Conservation (phyloP, 495 filamentous ascomycete species). For the Xylaria scruposa region DNA sequence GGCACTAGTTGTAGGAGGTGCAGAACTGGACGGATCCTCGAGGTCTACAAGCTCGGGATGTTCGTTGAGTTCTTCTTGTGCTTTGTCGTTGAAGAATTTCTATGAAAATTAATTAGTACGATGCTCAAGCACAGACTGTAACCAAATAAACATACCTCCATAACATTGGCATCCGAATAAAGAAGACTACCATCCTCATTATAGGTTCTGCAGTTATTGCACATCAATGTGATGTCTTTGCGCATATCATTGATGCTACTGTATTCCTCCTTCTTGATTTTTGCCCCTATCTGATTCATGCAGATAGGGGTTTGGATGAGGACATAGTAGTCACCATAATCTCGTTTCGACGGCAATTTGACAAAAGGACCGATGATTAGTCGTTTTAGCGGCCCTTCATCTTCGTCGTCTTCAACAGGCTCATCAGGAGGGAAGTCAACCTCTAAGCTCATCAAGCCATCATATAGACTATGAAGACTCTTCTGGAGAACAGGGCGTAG, state of each 20-base stretch:
- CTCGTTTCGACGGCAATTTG: slow-evolving; percentile 82
- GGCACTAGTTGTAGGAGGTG: slow-evolving; percentile 67
- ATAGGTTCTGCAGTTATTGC: slow-evolving; percentile 89
- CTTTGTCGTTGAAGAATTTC: slow-evolving; percentile 69
- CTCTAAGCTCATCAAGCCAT: slow-evolving; percentile 81
- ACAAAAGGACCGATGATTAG: slow-evolving; percentile 94
- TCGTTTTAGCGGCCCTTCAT: slow-evolving; percentile 59
- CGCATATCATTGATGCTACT: slow-evolving; percentile 78
- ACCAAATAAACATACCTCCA: slow-evolving; percentile 72
- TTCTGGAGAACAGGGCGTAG: slow-evolving; percentile 71
- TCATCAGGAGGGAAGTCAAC: slow-evolving; percentile 62
- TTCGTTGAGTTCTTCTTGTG: slow-evolving; percentile 71
- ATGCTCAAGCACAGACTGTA: not conserved
- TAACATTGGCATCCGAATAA: slow-evolving; percentile 88
- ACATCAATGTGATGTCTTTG: slow-evolving; percentile 81
- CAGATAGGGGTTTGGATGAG: slow-evolving; percentile 91
- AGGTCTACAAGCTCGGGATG: slow-evolving; percentile 77
- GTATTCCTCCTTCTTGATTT: slow-evolving; percentile 94
- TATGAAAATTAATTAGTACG: slow-evolving; percentile 43
- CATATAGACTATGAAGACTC: slow-evolving; percentile 75
- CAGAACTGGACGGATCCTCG: slow-evolving; percentile 66
- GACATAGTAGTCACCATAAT: slow-evolving; percentile 92
- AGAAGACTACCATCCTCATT: slow-evolving; percentile 94
- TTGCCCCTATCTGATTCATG: slow-evolving; percentile 90
- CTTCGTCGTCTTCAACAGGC: slow-evolving; percentile 61